Evolutionary conservation across 805 yeast species (phyloP), one percentile per base, ranked within the genome.

Genomic region (Lachancea mirantina): DNA sequence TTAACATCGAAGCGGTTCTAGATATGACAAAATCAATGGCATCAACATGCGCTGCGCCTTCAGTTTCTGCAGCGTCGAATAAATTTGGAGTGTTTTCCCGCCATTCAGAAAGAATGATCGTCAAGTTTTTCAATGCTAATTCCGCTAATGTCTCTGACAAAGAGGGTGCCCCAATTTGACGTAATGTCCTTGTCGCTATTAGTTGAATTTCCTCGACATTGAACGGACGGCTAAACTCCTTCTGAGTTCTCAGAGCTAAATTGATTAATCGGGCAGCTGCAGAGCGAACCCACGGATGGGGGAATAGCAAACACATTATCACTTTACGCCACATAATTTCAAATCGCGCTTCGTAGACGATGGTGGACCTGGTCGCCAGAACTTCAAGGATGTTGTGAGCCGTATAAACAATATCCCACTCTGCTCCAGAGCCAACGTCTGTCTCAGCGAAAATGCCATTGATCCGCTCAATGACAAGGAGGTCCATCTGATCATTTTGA

Each of bases 251-350:
- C 35, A 83, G 61, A 30, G 81, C 50, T 1, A 58, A 48, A 1
- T 79, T 77, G 23, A 77, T 53, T 20, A 84, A 61, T 33, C 88
- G 65, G 5, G 78, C 61, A 1, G 94, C 64, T 4, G 70, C 60
- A 38, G 81, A 64, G 46, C 96, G 73, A 5, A 88, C 81, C 97
- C 97, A 88, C 1, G 92, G 68, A 57, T 88, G 96, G 2, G 96
- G 96, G 52, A 74, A 88, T 32, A 88, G 62, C 34, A 87, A 64
- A 18, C 76, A 58, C 3, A 67, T 69, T 15, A 73, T 63, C 3
- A 81, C 57, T 11, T 57, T 52, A 3, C 53, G 44, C 87, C 89
- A 82, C 6, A 70, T 46, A 0, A 16, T n/a, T n/a, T n/a, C n/a
- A n/a, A n/a, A n/a, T n/a, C n/a, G n/a, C n/a, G n/a, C n/a, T n/a